Evolutionary conservation across 2,329 filamentous ascomycete genomes (phyloP), one percentile per base, ranked within the genome.

Genomic region (Furcasterigmium sp.): DNA sequence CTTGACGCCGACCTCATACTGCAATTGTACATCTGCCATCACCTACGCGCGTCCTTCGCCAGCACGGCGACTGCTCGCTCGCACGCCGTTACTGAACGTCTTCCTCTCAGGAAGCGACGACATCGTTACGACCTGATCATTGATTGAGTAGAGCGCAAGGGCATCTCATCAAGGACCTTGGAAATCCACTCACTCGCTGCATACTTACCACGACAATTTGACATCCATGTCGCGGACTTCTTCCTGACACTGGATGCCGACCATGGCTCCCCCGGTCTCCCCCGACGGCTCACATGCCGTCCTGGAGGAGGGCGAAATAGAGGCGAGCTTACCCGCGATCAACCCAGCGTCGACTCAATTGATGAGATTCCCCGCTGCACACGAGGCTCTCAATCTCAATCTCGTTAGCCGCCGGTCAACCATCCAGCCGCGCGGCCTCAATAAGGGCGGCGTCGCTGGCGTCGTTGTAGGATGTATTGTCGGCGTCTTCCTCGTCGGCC

Each of bases 371-470:
- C 48, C 26, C 37, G 39, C 36, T 29, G 29, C 44, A 38, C 34
- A 39, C 36, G 41, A 35, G 9, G 32, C 11, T 15, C 15, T 35
- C n/a, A 15, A 5, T 5, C 32, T 28, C n/a, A 15, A 5, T 5
- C 32, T 28, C 23, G 41, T 45, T 34, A 37, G 35, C 30, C 38
- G 32, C 29, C 48, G 46, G 34, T 59, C 60, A 8, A 53, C 54
- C 10, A 53, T 57, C n/a, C 54, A 56, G 42, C 58, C 57, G 25
- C 60, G 58, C 8, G 61, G 60, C 6, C 41, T 51, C 32, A 39
- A 41, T 8, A 39, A 62, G 48, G 64, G 64, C 32, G 58, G 57
- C 38, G 57, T 68, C 39, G 66, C 64, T 2, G 66, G 66, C 28
- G 53, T 64, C 41, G 58, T 61, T 20, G 53, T 69, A 35, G 66